These are phyloP conservation scores for Cudoniella acicularis DNA, from an alignment of 495 filamentous ascomycete species.

Conservation along the genomic window DNA sequence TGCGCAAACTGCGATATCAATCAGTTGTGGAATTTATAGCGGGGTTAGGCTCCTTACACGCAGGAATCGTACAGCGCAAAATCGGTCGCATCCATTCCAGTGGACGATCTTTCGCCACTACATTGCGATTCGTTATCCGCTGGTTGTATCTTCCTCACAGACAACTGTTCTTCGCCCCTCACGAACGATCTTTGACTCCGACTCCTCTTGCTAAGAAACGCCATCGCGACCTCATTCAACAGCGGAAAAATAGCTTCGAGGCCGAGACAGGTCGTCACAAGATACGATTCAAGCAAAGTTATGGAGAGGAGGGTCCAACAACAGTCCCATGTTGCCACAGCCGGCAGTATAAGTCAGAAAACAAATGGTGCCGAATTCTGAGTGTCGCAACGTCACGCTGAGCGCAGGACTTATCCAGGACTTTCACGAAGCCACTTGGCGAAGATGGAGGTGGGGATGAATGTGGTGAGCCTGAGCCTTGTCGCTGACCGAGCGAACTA, in stretches of 20 bases:
- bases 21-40: conserved; percentile 1
- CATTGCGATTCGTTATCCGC: conserved; percentile 1
- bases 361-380: not conserved
- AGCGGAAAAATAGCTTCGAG: not conserved
- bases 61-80: conserved; percentile 24
- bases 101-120: not conserved
- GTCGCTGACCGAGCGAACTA: not conserved
- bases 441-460: not conserved
- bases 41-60: conserved; percentile 15
- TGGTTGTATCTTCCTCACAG: conserved; percentile 4
- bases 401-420: not conserved
- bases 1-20: conserved; percentile 9
- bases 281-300: not conserved
- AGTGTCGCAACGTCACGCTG: not conserved
- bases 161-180: conserved; percentile 14
- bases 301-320: not conserved
- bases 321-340: conserved; percentile 1
- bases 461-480: not conserved
- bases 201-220: conserved; percentile 17
- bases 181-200: conserved; percentile 16
- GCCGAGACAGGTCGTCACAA: not conserved
- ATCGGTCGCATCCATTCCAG: conserved; percentile 7
- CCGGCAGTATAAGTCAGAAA: not conserved
- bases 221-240: conserved; percentile 7
- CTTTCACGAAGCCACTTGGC: not conserved